Evolutionary conservation across 2,329 filamentous ascomycete genomes (phyloP).

Genomic region (Paracoccidioides brasiliensis): DNA sequence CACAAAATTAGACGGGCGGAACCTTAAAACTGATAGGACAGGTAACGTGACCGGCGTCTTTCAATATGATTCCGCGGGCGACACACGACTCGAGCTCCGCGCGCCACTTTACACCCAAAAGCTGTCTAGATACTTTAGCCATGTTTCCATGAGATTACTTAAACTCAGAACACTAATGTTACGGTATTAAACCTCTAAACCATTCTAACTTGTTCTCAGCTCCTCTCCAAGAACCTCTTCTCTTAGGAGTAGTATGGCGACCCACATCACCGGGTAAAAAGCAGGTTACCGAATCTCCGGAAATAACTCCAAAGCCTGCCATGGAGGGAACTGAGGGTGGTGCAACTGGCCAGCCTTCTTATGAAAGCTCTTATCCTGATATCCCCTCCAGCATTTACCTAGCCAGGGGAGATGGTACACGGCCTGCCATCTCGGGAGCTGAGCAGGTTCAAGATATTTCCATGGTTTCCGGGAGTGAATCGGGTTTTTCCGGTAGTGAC

Average conservation of each 20-base stretch:
- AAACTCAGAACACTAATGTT: no score
- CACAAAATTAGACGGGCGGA: no score
- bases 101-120: no score
- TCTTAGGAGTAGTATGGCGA: neutral
- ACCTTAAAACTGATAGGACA: no score
- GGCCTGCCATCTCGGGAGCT: neutral
- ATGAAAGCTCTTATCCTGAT: neutral
- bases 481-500: slow-evolving; percentile 4
- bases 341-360: neutral
- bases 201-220: neutral
- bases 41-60: no score
- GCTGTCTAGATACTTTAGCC: no score
- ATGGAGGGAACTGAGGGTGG: neutral
- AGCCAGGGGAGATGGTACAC: neutral
- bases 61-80: no score
- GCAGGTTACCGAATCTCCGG: neutral
- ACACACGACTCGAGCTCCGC: no score
- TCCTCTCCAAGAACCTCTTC: neutral
- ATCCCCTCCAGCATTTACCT: neutral
- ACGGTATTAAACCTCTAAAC: neutral
- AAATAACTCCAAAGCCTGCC: neutral
- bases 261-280: neutral
- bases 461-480: neutral
- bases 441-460: neutral
- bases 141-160: no score